Percentiles rank a stretch among this genome's conserved stretches.
Conservation (phyloP, 257 asterid species). For the Solanum paucissectum region DNA sequence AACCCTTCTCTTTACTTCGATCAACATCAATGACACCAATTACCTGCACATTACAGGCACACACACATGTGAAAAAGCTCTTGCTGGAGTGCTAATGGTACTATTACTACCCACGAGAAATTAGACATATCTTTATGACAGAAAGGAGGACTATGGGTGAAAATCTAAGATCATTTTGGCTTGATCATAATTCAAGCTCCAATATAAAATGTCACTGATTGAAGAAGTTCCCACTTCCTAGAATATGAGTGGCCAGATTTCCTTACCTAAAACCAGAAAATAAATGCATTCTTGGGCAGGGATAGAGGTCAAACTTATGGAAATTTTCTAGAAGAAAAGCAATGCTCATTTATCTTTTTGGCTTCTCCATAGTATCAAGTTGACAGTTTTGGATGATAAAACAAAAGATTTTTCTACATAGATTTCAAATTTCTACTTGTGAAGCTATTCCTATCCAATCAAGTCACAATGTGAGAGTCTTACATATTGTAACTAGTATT, state of each 20-base stretch:
- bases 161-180: background rate
- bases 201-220: background rate
- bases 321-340: background rate
- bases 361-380: background rate
- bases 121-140: background rate
- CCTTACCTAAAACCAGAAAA: background rate
- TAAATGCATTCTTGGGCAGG: background rate
- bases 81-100: background rate
- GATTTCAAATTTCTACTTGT: background rate
- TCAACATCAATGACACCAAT: conserved; percentile 78
- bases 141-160: background rate
- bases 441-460: background rate
- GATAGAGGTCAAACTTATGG: background rate
- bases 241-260: background rate
- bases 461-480: background rate
- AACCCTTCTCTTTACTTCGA: conserved; percentile 84
- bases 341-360: background rate
- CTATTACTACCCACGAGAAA: background rate
- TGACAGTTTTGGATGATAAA: background rate
- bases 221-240: background rate
- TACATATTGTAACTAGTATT: background rate
- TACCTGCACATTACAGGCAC: conserved; percentile 41
- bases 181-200: background rate
- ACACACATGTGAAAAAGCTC: background rate
- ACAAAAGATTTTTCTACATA: background rate